Evolutionary conservation across 1,284 basidiomycete genomes (phyloP).

Genomic region (Rhizoctonia solani): DNA sequence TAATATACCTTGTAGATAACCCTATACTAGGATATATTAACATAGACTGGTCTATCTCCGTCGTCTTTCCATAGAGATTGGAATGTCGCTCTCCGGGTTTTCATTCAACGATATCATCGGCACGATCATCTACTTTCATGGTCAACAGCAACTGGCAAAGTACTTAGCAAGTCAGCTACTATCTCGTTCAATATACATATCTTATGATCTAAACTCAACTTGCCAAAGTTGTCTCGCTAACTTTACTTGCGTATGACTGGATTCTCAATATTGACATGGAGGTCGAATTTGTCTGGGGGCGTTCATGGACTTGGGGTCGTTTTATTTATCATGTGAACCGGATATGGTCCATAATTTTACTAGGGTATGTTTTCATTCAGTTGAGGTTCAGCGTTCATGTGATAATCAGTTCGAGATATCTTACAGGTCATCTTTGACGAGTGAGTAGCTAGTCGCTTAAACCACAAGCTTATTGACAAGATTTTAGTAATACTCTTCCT

Average conservation of each 20-base stretch:
- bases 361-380: neutral
- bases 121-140: neutral
- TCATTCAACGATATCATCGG: neutral
- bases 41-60: too few species aligned
- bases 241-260: conserved; percentile 14
- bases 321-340: too few species aligned
- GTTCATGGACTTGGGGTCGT: conserved; percentile 10
- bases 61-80: neutral
- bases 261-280: conserved; percentile 8
- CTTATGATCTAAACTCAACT: too few species aligned
- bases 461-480: neutral
- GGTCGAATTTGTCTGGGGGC: neutral
- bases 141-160: neutral
- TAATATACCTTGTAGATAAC: too few species aligned
- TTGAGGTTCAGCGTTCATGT: neutral
- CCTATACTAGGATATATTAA: too few species aligned
- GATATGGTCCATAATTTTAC: conserved; percentile 10
- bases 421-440: neutral
- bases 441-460: neutral
- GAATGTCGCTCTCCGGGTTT: neutral
- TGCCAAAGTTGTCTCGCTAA: conserved; percentile 12
- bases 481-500: conserved; percentile 8
- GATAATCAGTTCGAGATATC: too few species aligned
- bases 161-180: neutral
- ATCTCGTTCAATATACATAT: neutral